These are phyloP conservation scores for Astrothelium subdiscretum DNA, from an alignment of 495 filamentous ascomycete genomes.

Conservation along the genomic window DNA sequence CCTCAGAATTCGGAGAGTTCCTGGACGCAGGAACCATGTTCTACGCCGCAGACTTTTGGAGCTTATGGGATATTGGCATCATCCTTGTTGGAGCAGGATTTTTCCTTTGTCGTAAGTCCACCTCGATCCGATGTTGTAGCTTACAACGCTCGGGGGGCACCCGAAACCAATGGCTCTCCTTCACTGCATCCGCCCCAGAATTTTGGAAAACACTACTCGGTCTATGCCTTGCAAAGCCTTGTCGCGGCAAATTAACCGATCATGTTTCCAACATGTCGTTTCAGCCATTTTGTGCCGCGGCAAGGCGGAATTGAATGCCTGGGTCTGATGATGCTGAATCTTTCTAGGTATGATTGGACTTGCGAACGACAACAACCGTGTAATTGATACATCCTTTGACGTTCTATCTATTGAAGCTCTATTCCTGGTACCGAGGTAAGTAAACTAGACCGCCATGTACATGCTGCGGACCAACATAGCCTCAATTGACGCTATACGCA, in stretches of 20 bases:
- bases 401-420: conserved; percentile 80
- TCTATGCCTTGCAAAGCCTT: not conserved
- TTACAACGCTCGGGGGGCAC: too few relatives aligned
- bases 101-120: conserved; percentile 53
- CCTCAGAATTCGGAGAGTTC: conserved; percentile 51
- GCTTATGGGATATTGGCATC: conserved; percentile 75
- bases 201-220: not conserved
- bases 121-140: not conserved
- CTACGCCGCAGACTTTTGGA: conserved; percentile 85
- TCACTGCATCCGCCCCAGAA: not conserved
- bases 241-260: not conserved
- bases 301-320: conserved; percentile 1
- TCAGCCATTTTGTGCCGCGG: not conserved
- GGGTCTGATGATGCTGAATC: not conserved
- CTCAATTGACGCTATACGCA: conserved; percentile 14
- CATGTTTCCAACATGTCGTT: not conserved
- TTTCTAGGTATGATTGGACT: conserved; percentile 59
- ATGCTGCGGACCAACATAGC: not conserved
- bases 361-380: conserved; percentile 42
- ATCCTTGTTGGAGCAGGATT: conserved; percentile 71
- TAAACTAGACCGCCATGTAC: not conserved
- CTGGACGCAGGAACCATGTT: conserved; percentile 72
- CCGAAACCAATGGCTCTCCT: too few relatives aligned
- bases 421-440: conserved; percentile 70
- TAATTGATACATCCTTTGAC: conserved; percentile 74